phyloP scores from a whole-genome alignment of 2,329 filamentous ascomycete species.

The Tolypocladium amazonense region DNA sequence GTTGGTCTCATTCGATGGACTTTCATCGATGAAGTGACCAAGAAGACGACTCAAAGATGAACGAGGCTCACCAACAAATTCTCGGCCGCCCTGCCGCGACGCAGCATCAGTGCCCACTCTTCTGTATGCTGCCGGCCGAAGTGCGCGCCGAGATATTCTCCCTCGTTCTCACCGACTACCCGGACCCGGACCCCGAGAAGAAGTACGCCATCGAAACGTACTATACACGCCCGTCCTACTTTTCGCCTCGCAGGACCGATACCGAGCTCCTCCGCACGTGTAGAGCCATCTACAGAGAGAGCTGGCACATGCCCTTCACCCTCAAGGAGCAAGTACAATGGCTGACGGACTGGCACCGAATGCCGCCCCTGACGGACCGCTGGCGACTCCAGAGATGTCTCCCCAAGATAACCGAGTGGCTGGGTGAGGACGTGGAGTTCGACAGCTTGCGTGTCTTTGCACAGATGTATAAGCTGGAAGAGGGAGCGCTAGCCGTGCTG shows the following conservation, averaged over 20 bases:
- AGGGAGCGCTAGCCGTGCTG: slow-evolving; percentile 13
- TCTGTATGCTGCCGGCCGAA: slow-evolving; percentile 32
- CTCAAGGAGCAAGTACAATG: slow-evolving; percentile 28
- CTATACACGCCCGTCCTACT: slow-evolving; percentile 30
- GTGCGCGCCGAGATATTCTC: slow-evolving; percentile 36
- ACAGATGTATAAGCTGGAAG: slow-evolving; percentile 28
- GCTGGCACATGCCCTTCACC: slow-evolving; percentile 30
- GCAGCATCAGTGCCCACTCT: slow-evolving; percentile 18
- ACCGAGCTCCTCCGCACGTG: slow-evolving; percentile 30
- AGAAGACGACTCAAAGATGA: background rate
- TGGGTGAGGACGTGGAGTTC: slow-evolving; percentile 14
- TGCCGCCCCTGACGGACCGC: slow-evolving; percentile 14
- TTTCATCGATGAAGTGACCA: background rate
- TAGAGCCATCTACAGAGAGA: slow-evolving; percentile 28
- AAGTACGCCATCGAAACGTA: slow-evolving; percentile 19
- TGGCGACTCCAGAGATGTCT: slow-evolving; percentile 4
- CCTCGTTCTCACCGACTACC: slow-evolving; percentile 25
- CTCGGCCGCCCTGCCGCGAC: background rate
- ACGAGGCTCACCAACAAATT: background rate
- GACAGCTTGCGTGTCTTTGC: slow-evolving; percentile 27
- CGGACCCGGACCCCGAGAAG: slow-evolving; percentile 15
- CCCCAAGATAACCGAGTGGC: slow-evolving; percentile 7
- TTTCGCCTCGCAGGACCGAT: slow-evolving; percentile 22
- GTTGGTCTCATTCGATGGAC: background rate
- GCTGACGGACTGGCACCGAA: slow-evolving; percentile 17